Evolutionary conservation across 2,329 filamentous ascomycete species (phyloP).

Genomic region (Colletotrichum tropicicola): DNA sequence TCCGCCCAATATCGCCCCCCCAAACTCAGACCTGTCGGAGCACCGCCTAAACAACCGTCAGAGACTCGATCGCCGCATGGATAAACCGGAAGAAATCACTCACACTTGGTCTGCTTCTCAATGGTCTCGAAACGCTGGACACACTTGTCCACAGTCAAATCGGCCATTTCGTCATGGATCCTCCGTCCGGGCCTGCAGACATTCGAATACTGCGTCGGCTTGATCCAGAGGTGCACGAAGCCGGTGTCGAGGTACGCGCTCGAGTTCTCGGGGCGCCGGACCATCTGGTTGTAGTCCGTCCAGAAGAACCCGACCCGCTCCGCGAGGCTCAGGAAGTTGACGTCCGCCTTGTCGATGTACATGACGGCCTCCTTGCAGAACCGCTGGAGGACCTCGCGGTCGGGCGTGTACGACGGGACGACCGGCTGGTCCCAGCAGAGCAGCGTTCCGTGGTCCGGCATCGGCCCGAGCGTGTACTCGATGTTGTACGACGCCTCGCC

Average conservation of each 20-base stretch:
- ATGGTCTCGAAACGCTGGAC: neutral
- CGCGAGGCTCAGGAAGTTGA: neutral
- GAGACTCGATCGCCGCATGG: neutral
- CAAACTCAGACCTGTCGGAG: neutral
- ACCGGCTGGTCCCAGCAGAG: slow-evolving; percentile 9
- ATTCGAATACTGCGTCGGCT: neutral
- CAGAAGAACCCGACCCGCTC: slow-evolving; percentile 6
- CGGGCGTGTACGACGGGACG: neutral
- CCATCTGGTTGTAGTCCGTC: slow-evolving; percentile 17
- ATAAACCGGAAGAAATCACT: neutral
- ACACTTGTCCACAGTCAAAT: neutral
- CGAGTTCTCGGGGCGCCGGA: neutral
- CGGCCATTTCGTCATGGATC: neutral
- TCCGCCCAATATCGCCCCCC: slow-evolving; percentile 11
- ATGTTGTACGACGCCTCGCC: neutral
- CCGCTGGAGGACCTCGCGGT: neutral
- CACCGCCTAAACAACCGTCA: slow-evolving; percentile 3
- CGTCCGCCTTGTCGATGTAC: neutral
- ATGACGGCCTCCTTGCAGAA: slow-evolving; percentile 6
- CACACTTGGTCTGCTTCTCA: slow-evolving; percentile 2
- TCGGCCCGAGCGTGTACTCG: neutral
- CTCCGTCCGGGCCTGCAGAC: neutral
- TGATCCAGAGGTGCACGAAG: slow-evolving; percentile 20
- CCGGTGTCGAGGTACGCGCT: neutral
- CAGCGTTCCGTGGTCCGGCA: slow-evolving; percentile 1